Evolutionary conservation across 305 asterid species (phyloP), one percentile per base, ranked within the genome.

Genomic region (Fraxinus floribunda): DNA sequence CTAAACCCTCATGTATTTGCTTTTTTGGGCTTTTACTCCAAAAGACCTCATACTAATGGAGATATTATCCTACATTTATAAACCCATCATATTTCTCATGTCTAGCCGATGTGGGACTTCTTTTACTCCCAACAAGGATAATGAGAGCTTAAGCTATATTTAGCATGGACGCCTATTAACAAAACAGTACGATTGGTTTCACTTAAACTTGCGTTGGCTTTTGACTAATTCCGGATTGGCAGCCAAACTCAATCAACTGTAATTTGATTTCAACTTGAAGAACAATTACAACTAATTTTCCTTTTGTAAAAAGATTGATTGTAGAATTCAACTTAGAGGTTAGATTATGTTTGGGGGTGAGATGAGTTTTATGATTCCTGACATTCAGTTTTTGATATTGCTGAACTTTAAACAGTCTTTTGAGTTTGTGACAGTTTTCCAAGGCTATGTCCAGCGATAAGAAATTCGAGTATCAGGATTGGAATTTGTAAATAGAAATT

Each of bases 241-340:
- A n/a, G 72, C 26, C 72, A 22, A 62, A 64, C 16, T 64, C n/a
- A 10, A 26, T 64, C 15, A 22, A 9, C 73, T 64, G 73, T 10
- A 26, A 11, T 70, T 29, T 5, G 39, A 70, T 46, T 77, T 24
- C 49, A 29, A 26, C 60, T 79, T 49, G 24, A 38, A 36, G 8
- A 3, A 7, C 20, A 60, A 16, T 11, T 57, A 41, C 60, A 64
- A n/a, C 44, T 41, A 1, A 3, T 38, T 3, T 5, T 18, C 73
- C 18, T 77, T 29, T 49, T 77, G 10, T 55, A 60, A 75, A 22
- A 24, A 77, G 80, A 9, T 68, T 77, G 39, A 70, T 5, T 68
- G 66, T 35, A 46, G 57, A 79, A 75, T 75, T 85, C 41, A 60
- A 52, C 79, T 82, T 34, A 68, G n/a, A 16, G 10, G 78, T 7